These are phyloP conservation scores for Neobulgaria alba DNA, from an alignment of 2,329 filamentous ascomycete species.

Conservation along the genomic window DNA sequence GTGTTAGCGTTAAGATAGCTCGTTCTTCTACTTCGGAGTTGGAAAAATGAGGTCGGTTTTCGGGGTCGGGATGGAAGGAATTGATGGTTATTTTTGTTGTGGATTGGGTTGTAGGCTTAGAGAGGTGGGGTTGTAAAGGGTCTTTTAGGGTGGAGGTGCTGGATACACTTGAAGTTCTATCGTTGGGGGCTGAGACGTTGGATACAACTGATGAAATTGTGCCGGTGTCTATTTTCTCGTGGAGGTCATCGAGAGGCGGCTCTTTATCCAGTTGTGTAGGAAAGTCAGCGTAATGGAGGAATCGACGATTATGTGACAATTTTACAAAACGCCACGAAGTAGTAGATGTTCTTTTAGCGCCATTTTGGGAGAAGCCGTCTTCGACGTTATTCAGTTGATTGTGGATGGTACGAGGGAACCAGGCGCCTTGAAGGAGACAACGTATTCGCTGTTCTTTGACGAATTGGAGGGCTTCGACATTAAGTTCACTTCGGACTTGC, in stretches of 20 bases:
- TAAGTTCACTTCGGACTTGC: constrained; percentile 85
- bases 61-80: constrained; percentile 43
- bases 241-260: constrained; percentile 64
- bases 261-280: constrained; percentile 52
- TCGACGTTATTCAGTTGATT: constrained; percentile 33
- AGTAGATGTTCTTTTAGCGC: constrained; percentile 9
- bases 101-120: constrained; percentile 21
- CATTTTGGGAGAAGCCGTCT: constrained; percentile 28
- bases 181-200: constrained; percentile 54
- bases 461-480: constrained; percentile 87
- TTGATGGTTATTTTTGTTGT: constrained; percentile 84
- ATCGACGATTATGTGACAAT: constrained; percentile 83
- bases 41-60: constrained; percentile 24
- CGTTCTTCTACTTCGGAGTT: constrained; percentile 48
- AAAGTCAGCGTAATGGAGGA: constrained; percentile 86
- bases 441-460: constrained; percentile 94
- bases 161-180: constrained; percentile 39
- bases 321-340: constrained; percentile 68
- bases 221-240: constrained; percentile 77
- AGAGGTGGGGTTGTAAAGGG: not conserved
- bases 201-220: constrained; percentile 89
- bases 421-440: constrained; percentile 79
- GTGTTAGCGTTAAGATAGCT: constrained; percentile 74
- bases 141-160: constrained; percentile 34
- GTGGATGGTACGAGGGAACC: constrained; percentile 54